Conservation (phyloP, 768 basidiomycete genomes). For the Lentinula boryana region DNA sequence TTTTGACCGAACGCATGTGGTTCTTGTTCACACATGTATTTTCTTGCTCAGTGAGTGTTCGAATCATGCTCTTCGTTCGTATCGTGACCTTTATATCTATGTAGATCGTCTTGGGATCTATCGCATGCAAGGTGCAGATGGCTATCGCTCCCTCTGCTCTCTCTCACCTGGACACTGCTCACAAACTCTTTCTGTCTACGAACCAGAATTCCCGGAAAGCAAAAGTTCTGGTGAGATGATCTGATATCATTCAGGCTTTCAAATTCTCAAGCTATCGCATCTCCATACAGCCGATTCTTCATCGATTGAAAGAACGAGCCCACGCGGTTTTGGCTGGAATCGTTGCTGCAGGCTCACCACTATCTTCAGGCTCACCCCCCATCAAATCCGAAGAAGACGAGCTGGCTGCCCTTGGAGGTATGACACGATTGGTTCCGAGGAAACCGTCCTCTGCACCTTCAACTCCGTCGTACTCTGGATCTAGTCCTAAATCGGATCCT, state of each 20-base stretch:
- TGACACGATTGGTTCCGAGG: constrained; percentile 55
- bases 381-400: constrained; percentile 61
- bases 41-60: constrained; percentile 52
- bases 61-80: background rate
- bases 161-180: constrained; percentile 61
- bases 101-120: constrained; percentile 66
- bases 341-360: background rate
- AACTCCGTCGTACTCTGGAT: constrained; percentile 33
- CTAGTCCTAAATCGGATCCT: constrained; percentile 38
- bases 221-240: constrained; percentile 51
- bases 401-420: constrained; percentile 54
- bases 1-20: constrained; percentile 66
- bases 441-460: constrained; percentile 41
- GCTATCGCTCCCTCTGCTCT: constrained; percentile 60
- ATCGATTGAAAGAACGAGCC: constrained; percentile 50
- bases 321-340: constrained; percentile 30
- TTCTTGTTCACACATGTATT: constrained; percentile 71
- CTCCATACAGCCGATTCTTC: constrained; percentile 48
- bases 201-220: constrained; percentile 45
- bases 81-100: constrained; percentile 4
- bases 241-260: background rate
- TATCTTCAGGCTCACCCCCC: constrained; percentile 19
- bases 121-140: constrained; percentile 60
- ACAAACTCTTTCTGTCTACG: constrained; percentile 50
- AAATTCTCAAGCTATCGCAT: background rate